These are phyloP conservation scores for Aaosphaeria arxii DNA, from an alignment of 2,329 filamentous ascomycete species.

Conservation along the genomic window DNA sequence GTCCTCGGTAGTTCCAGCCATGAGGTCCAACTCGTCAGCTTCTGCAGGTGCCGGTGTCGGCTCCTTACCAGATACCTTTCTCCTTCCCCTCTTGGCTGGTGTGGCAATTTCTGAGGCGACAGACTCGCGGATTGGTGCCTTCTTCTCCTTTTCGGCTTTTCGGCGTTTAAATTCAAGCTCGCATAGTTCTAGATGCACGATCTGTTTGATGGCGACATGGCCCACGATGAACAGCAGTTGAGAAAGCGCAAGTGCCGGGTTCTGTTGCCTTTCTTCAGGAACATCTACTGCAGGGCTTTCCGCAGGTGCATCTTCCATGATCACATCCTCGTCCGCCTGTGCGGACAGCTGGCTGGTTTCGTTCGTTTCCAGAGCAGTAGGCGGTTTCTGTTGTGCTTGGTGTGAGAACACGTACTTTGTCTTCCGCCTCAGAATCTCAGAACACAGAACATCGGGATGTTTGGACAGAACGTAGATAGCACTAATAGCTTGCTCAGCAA, in stretches of 20 bases:
- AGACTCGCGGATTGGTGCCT: conserved; percentile 39
- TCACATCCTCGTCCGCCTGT: conserved; percentile 3
- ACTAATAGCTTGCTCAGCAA: conserved; percentile 92
- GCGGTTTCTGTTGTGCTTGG: conserved; percentile 40
- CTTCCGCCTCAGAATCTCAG: conserved; percentile 83
- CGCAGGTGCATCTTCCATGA: conserved; percentile 12
- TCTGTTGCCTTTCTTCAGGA: conserved; percentile 45
- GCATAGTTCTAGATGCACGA: conserved; percentile 95
- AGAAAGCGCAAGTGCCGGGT: conserved; percentile 73
- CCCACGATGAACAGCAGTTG: conserved; percentile 94
- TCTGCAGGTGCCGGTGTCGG: conserved; percentile 56
- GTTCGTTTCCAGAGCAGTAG: conserved; percentile 28
- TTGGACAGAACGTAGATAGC: conserved; percentile 94
- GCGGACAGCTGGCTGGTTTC: conserved; percentile 18
- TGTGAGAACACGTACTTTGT: conserved; percentile 76
- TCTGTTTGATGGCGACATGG: conserved; percentile 97
- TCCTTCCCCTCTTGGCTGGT: conserved; percentile 39
- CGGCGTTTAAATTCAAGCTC: conserved; percentile 96
- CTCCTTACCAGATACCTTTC: conserved; percentile 38
- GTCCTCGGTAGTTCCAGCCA: conserved; percentile 92
- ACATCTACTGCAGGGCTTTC: neutral
- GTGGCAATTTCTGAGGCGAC: conserved; percentile 23
- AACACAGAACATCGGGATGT: conserved; percentile 89
- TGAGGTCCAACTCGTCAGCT: conserved; percentile 89
- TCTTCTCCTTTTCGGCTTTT: conserved; percentile 85